These are phyloP conservation scores for Cyberlindnera amylophila DNA, from an alignment of 805 yeast species.

Conservation along the genomic window DNA sequence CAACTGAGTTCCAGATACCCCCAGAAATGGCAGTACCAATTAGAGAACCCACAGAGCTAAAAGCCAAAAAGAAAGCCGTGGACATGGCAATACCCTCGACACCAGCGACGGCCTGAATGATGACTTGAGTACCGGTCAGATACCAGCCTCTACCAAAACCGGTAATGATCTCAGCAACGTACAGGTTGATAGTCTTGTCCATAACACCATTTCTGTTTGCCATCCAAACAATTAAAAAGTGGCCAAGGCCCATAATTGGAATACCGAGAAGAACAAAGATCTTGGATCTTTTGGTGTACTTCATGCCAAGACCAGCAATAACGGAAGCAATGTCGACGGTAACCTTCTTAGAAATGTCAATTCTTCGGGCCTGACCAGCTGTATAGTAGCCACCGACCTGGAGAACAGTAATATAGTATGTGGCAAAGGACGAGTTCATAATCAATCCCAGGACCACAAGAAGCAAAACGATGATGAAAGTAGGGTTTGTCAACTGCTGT, in stretches of 20 bases:
- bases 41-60: slow-evolving; percentile 28
- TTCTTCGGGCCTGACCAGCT: slow-evolving; percentile 30
- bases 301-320: slow-evolving; percentile 28
- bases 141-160: slow-evolving; percentile 30
- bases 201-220: slow-evolving; percentile 22
- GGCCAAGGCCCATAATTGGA: slow-evolving; percentile 26
- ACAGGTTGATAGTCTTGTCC: slow-evolving; percentile 13
- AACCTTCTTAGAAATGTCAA: slow-evolving; percentile 30
- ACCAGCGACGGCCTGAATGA: slow-evolving; percentile 29
- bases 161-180: slow-evolving; percentile 24
- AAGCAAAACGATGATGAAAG: slow-evolving; percentile 20
- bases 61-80: slow-evolving; percentile 29
- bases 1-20: slow-evolving; percentile 29
- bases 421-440: slow-evolving; percentile 27
- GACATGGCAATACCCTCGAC: slow-evolving; percentile 29
- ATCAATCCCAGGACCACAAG: slow-evolving; percentile 25
- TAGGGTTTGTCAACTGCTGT: slow-evolving; percentile 20
- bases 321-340: slow-evolving; percentile 27
- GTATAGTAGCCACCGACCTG: slow-evolving; percentile 30
- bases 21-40: slow-evolving; percentile 29
- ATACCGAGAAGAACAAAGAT: slow-evolving; percentile 23
- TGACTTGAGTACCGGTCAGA: slow-evolving; percentile 26
- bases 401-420: slow-evolving; percentile 26
- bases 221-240: slow-evolving; percentile 26
- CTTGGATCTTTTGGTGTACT: slow-evolving; percentile 29